Base-by-base conservation (phyloP, 768 basidiomycete genomes). In the Leccinum broughii region DNA sequence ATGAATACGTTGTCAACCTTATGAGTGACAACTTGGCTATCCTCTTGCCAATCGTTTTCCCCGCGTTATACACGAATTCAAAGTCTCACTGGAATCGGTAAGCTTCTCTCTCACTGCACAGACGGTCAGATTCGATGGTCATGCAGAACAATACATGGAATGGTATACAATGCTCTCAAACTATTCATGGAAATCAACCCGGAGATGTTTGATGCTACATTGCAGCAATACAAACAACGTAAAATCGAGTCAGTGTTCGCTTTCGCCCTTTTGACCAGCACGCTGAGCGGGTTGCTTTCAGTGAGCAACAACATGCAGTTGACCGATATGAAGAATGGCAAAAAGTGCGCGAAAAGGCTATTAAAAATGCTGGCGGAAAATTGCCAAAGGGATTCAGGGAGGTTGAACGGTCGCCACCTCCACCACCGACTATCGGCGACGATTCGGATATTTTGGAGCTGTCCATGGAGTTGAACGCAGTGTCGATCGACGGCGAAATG, bases 181-280 rank as follows among this genome's bases (percentile, higher is more conserved):
- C 74, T 98, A 59, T 96, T 98, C 78, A 98, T 98, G 95, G 97
- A 99, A 75, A 93, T 98, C 72, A 98, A 98, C 71, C 92, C 95
- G 0, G 93, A 96, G 70, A 77, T 98, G 24, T 99, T 99, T 66
- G 95, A 98, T 67, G 92, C 92, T 65, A 86, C 90, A 55, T 87
- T 98, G 82, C 90, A 90, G 51, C 92, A 94, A 63, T 98, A 96
- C 76, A 96, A 92, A 76, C 89, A 92, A 70, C 85, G 86, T 58
- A 90, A 88, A 75, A 80, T 89, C 51, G 86, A 89, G 95, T 97
- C 66, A 59, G 94, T 84, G 14, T 37, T 48, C 14, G 57, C 20
- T 11, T 59, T 49, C 30, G 54, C 58, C n/a, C n/a, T 22, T 7
- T 22, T 56, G 26, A 54, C 49, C 11, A 35, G 10, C 24, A 4